phyloP scores from a whole-genome alignment of 257 asterid species.

The Hygrophila difformis region DNA sequence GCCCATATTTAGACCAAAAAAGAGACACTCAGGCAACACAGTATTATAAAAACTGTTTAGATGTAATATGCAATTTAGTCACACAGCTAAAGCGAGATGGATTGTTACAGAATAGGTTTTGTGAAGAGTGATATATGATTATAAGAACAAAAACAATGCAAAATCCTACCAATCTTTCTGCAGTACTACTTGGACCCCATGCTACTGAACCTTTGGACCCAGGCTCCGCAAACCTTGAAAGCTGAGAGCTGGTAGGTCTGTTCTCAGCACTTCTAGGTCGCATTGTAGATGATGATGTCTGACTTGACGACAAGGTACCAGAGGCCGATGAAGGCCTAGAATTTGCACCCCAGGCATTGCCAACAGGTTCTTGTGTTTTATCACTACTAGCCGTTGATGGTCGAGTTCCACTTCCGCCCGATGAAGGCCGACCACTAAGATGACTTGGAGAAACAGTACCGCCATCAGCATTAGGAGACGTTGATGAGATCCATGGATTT shows the following conservation, averaged over 20 bases:
- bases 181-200: conserved; percentile 48
- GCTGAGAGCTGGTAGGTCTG: conserved; percentile 84
- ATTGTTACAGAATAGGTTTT: too few species aligned
- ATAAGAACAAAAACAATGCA: background rate
- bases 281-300: conserved; percentile 48
- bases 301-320: conserved; percentile 72
- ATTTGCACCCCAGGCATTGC: conserved; percentile 69
- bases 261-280: conserved; percentile 97
- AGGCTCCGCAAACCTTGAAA: conserved; percentile 87
- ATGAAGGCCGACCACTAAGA: conserved; percentile 74
- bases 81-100: too few species aligned
- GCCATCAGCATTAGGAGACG: conserved; percentile 79
- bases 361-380: conserved; percentile 48
- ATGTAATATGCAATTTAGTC: too few species aligned
- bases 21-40: too few species aligned
- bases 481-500: conserved; percentile 76
- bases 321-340: conserved; percentile 97
- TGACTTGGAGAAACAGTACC: conserved; percentile 65
- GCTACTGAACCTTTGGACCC: conserved; percentile 42
- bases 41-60: too few species aligned
- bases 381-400: conserved; percentile 95
- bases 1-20: conserved; percentile 4
- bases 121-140: too few species aligned
- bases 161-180: conserved; percentile 68
- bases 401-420: conserved; percentile 92